Base-by-base conservation (phyloP, 768 basidiomycete species). In the Glaciozyma antarctica region DNA sequence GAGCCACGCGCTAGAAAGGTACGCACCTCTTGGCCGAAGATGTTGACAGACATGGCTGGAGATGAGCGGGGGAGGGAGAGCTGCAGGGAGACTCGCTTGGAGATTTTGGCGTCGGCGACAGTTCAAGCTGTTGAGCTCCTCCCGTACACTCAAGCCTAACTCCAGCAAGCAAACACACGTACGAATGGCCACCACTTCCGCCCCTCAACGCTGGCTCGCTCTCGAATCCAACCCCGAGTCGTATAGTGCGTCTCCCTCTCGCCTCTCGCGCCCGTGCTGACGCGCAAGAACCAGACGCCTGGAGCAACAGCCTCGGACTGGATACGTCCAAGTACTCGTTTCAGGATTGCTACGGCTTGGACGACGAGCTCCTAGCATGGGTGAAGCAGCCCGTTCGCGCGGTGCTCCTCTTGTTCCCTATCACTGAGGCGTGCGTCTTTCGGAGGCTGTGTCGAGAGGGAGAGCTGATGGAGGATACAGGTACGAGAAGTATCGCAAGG, bases 361-460 rank as follows among this genome's bases (percentile, higher is more conserved):
- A 71, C n/a, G 26, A 73, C 1, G 78, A 95, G 83, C 81, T 92
- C 43, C 82, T 94, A 3, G 77, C 64, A 0, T 80, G 88, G 38
- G 85, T 93, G 0, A 80, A 86, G 0, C 75, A 80, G 67, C 90
- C 88, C 0, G 87, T 87, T 41, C 86, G 87, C 73, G 93, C 93
- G 0, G 82, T 95, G 13, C 78, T 94, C 10, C 79, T 98, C 9
- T 81, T 95, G 28, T 98, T 94, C 77, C 93, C 93, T 6, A 80
- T 84, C 61, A 76, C 81, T 0, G 81, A 82, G 1, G 76, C 75
- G 10, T 41, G 38, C 38, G 38, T 41, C 32, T 32, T 32, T 41
- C 38, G 6, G 8, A 2, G 38, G 8, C 38, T 15, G 10, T 41
- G 13, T 5, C 5, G 38, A 41, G 12, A 12, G 13, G 38, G 38